phyloP scores from a whole-genome alignment of 2,329 filamentous ascomycete species.

The Cladosporium sp. region DNA sequence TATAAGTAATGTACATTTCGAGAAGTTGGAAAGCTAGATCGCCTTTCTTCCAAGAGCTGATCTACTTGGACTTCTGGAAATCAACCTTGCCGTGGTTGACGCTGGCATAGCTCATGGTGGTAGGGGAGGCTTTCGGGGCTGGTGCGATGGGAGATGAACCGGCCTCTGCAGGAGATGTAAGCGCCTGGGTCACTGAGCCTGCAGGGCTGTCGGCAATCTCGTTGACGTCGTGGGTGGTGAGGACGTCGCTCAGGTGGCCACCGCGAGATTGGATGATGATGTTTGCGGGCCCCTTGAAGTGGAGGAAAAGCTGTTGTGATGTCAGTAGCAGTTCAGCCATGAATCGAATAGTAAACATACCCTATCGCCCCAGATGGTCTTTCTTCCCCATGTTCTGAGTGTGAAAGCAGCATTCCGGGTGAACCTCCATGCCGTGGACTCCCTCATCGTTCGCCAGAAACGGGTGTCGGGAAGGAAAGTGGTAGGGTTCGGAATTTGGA shows the following conservation, averaged over 20 bases:
- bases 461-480: slow-evolving; percentile 63
- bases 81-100: slow-evolving; percentile 31
- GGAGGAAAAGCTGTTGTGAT: slow-evolving; percentile 64
- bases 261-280: slow-evolving; percentile 86
- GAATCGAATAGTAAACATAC: slow-evolving; percentile 36
- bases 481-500: slow-evolving; percentile 70
- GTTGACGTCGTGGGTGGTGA: slow-evolving; percentile 75
- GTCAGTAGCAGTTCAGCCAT: background rate
- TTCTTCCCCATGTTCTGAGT: slow-evolving; percentile 69
- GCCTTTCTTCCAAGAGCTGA: background rate
- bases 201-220: slow-evolving; percentile 82
- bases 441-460: slow-evolving; percentile 68
- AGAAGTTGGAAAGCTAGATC: background rate
- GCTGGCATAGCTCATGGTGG: slow-evolving; percentile 31
- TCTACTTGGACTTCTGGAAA: slow-evolving; percentile 22
- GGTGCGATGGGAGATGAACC: slow-evolving; percentile 20
- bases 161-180: slow-evolving; percentile 30
- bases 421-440: slow-evolving; percentile 67
- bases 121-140: slow-evolving; percentile 20
- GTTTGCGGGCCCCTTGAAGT: slow-evolving; percentile 80
- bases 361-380: slow-evolving; percentile 88
- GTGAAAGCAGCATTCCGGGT: slow-evolving; percentile 61
- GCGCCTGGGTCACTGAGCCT: slow-evolving; percentile 59
- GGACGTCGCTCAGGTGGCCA: slow-evolving; percentile 68
- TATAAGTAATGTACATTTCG: slow-evolving; percentile 10